phyloP scores from a whole-genome alignment of 129 eudicot genomes.

The Chrysanthemum seticuspe region DNA sequence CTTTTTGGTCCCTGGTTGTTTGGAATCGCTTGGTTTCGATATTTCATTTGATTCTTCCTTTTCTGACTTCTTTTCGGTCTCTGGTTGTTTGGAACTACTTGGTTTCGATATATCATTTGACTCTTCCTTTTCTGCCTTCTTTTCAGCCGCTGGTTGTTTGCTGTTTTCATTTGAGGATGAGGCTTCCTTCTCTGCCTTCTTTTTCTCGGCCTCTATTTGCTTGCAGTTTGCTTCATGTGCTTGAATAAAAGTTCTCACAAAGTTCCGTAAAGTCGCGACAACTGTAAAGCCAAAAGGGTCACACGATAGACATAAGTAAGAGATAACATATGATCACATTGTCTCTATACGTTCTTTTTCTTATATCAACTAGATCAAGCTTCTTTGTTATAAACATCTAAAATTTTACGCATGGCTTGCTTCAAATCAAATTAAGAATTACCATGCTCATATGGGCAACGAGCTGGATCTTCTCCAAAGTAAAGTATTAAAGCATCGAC shows the following conservation, averaged over 20 bases:
- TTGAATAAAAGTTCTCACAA: constrained; percentile 66
- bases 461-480: constrained; percentile 96
- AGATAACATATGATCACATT: too few relatives aligned
- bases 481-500: constrained; percentile 86
- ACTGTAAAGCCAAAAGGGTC: constrained; percentile 36
- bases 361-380: too few relatives aligned
- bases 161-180: constrained; percentile 4
- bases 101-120: constrained; percentile 36
- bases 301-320: not conserved
- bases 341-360: too few relatives aligned
- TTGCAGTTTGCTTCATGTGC: constrained; percentile 78
- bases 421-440: constrained; percentile 9
- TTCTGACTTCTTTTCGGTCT: too few relatives aligned
- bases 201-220: constrained; percentile 68
- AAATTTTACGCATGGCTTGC: too few relatives aligned
- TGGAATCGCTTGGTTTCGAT: too few relatives aligned
- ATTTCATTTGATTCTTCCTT: too few relatives aligned
- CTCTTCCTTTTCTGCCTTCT: constrained; percentile 50
- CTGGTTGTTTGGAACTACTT: too few relatives aligned
- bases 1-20: too few relatives aligned
- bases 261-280: constrained; percentile 67
- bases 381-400: too few relatives aligned
- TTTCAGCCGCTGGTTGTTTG: constrained; percentile 51
- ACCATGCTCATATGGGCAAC: constrained; percentile 95
- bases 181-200: constrained; percentile 49